A percentile compares a stretch with the other conserved stretches of the same genome.
Conservation (phyloP, 2,329 filamentous ascomycete genomes). For the Microcera coccophila region DNA sequence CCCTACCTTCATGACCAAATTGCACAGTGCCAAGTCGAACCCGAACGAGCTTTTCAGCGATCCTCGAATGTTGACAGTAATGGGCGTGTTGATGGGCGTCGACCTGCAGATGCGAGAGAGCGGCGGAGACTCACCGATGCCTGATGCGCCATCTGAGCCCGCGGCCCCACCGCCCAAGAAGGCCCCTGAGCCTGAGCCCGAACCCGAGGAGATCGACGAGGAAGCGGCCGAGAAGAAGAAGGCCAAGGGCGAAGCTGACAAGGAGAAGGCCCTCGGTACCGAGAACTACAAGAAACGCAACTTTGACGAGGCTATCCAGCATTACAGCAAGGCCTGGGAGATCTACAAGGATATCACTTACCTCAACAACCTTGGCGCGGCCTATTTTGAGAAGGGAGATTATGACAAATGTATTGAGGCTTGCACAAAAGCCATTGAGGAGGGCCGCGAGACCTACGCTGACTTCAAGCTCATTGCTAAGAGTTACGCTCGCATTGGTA, state of each 20-base stretch:
- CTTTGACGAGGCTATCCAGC: constrained; percentile 89
- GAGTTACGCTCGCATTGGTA: constrained; percentile 92
- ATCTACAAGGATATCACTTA: constrained; percentile 95
- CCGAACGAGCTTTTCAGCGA: constrained; percentile 83
- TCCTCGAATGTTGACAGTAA: constrained; percentile 86
- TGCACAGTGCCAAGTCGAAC: constrained; percentile 77
- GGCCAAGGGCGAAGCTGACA: constrained; percentile 88
- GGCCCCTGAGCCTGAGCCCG: constrained; percentile 58
- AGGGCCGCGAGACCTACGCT: constrained; percentile 83
- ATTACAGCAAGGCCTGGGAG: constrained; percentile 96
- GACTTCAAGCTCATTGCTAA: constrained; percentile 99
- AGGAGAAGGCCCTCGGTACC: constrained; percentile 90
- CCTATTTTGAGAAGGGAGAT: constrained; percentile 94
- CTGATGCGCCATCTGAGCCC: constrained; percentile 52
- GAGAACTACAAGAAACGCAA: constrained; percentile 98
- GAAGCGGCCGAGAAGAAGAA: constrained; percentile 80
- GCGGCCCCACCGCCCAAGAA: constrained; percentile 46
- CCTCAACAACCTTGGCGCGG: constrained; percentile 91
- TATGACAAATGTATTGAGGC: constrained; percentile 81
- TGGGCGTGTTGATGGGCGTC: constrained; percentile 89
- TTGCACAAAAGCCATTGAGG: constrained; percentile 83
- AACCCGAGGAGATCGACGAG: constrained; percentile 71
- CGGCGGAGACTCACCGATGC: constrained; percentile 66
- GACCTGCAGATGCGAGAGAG: constrained; percentile 64
- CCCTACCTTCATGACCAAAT: constrained; percentile 81